Evolutionary conservation across 768 basidiomycete species (phyloP).

Genomic region (Boletus patriciae): DNA sequence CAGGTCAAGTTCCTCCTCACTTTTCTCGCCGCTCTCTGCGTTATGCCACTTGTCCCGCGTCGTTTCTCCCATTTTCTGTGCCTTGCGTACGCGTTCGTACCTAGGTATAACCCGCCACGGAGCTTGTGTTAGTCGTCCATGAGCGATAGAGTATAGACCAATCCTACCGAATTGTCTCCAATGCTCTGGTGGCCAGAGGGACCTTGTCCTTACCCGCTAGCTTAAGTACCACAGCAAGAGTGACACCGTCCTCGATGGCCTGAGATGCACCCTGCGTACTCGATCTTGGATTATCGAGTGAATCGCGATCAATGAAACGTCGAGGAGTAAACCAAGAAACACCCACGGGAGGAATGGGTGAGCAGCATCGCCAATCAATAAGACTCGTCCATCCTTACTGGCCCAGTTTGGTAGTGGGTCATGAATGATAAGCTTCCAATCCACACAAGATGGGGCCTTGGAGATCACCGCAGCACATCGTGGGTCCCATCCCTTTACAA

Average conservation of each 20-base stretch:
- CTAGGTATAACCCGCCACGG: slow-evolving; percentile 2
- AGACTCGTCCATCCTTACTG: slow-evolving; percentile 20
- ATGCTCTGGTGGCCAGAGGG: slow-evolving; percentile 9
- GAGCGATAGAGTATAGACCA: not conserved
- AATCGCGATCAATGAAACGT: not conserved
- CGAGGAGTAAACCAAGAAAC: not conserved
- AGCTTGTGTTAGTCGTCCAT: not conserved
- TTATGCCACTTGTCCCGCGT: slow-evolving; percentile 27
- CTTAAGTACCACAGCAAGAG: slow-evolving; percentile 32
- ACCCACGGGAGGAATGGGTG: slow-evolving; percentile 34
- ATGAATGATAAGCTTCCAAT: slow-evolving; percentile 44
- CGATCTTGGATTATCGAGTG: slow-evolving; percentile 1
- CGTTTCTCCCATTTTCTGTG: slow-evolving; percentile 26
- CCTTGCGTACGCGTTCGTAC: slow-evolving; percentile 25
- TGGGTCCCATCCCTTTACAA: slow-evolving; percentile 28
- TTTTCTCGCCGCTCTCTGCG: slow-evolving; percentile 16
- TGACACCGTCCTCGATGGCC: slow-evolving; percentile 42
- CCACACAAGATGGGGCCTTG: slow-evolving; percentile 31
- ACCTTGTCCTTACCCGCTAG: slow-evolving; percentile 3
- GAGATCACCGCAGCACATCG: slow-evolving; percentile 23
- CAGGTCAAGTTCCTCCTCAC: slow-evolving; percentile 11
- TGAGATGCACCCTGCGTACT: slow-evolving; percentile 40
- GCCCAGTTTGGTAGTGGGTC: slow-evolving; percentile 40
- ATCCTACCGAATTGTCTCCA: slow-evolving; percentile 16
- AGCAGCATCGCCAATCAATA: slow-evolving; percentile 31